phyloP scores from a whole-genome alignment of 345 rosid genomes.

The Kandelia obovata region DNA sequence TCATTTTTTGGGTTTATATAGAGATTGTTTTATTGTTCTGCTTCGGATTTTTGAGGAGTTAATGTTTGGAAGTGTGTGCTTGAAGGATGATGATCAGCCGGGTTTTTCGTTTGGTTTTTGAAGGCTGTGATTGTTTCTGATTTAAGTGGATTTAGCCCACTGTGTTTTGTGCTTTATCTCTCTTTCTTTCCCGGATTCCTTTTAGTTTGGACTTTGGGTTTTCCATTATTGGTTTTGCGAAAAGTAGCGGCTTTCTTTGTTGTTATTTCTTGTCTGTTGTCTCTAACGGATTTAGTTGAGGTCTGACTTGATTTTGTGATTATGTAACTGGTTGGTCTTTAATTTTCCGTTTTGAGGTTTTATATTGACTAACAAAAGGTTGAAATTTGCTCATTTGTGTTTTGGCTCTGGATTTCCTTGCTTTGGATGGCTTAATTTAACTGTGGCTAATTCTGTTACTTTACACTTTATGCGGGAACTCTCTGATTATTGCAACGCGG shows the following conservation, averaged over 20 bases:
- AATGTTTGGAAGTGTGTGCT: constrained; percentile 8
- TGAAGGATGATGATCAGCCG: constrained; percentile 13
- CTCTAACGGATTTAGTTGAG: not conserved
- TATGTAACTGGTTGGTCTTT: not conserved
- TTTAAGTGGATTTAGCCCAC: not conserved
- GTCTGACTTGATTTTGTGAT: constrained; percentile 16
- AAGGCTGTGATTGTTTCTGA: not conserved
- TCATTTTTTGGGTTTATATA: not conserved
- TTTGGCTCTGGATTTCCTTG: constrained; percentile 11
- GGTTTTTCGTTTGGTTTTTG: constrained; percentile 4
- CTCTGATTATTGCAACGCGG: not conserved
- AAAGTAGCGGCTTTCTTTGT: constrained; percentile 7
- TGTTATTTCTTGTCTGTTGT: constrained; percentile 3
- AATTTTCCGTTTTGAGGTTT: constrained; percentile 1
- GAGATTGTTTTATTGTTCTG: constrained; percentile 22
- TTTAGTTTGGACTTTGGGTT: constrained; percentile 8
- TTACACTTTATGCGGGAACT: not conserved
- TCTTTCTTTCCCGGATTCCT: not conserved
- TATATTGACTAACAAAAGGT: not conserved
- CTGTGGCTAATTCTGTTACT: constrained; percentile 13
- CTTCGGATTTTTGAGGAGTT: constrained; percentile 22
- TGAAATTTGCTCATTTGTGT: not conserved
- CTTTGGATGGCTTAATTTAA: constrained; percentile 13
- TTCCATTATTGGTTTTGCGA: not conserved
- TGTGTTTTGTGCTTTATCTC: constrained; percentile 2